Evolutionary conservation across 257 asterid species (phyloP), one percentile per base, ranked within the genome.

Genomic region (Fraxinus pennsylvanica): DNA sequence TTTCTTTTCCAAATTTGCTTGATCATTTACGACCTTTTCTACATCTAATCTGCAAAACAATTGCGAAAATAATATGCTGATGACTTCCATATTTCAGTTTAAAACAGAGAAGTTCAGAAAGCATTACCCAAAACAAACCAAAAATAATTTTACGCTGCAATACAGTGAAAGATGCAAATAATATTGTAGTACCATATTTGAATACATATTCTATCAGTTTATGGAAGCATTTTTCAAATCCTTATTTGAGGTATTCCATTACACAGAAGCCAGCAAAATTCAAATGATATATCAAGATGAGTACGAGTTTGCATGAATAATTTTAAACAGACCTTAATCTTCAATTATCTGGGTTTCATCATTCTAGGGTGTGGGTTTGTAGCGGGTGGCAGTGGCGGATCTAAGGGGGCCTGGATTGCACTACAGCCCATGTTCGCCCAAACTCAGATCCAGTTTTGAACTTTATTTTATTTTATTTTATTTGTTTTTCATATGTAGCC

Each of bases 41-140:
- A 93, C 79, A 76, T 96, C 94, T 79, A 84, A 82, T 86, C 99
- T 96, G 97, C 77, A 74, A 36, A 81, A 61, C 29, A 73, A 9
- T 59, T 39, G 57, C 19, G 0, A 21, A 19, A 21, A 63, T 43
- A 43, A 43, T 43, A 43, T 12, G 12, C 52, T 43, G 17, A 10
- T 43, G 52, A 13, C 52, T 43, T 12, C 52, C 52, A 43, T 10
- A 43, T 12, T 43, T 43, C 52, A 43, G 52, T 43, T 43, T 10
- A 43, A 43, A 43, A 12, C 17, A 2, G 12, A 43, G 13, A 39
- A 8, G 45, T 39, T 68, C 54, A 68, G 66, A 8, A 19, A 19
- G 50, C 74, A 78, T 1, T 4, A 10, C 57, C 19, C 13, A 47
- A 14, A 45, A 74, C 17, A 9, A 59, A 57, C 25, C 22, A 59